A percentile compares a stretch with the other conserved stretches of the same genome.
phyloP scores from a whole-genome alignment of 371 early-diverging fungal species.

The Nematocida sp. region DNA sequence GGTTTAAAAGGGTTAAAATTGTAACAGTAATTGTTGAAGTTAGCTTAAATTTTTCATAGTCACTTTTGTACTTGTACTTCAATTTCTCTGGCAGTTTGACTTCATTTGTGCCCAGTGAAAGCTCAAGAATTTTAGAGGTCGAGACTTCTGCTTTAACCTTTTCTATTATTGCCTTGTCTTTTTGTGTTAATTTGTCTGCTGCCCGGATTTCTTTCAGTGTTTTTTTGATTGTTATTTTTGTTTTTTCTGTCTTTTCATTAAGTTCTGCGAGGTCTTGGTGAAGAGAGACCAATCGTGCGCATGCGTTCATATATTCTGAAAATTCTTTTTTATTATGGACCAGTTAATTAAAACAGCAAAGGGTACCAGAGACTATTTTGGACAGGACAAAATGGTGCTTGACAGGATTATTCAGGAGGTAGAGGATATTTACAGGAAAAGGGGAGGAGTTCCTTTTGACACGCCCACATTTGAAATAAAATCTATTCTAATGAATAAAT shows the following conservation, averaged over 20 bases:
- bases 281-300: neutral
- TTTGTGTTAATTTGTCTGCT: neutral
- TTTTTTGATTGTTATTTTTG: constrained; percentile 6
- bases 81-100: constrained; percentile 63
- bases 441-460: constrained; percentile 93
- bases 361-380: constrained; percentile 91
- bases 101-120: constrained; percentile 39
- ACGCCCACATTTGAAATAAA: constrained; percentile 98
- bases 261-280: neutral
- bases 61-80: constrained; percentile 70
- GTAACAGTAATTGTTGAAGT: constrained; percentile 62
- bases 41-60: constrained; percentile 72
- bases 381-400: constrained; percentile 86
- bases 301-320: constrained; percentile 14
- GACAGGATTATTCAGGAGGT: constrained; percentile 83
- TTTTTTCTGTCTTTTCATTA: constrained; percentile 10
- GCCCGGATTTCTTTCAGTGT: constrained; percentile 21
- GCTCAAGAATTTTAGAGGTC: neutral
- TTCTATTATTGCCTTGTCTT: neutral
- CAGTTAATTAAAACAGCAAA: constrained; percentile 69
- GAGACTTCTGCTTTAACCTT: constrained; percentile 17
- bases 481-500: constrained; percentile 92
- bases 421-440: constrained; percentile 80
- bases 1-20: constrained; percentile 60
- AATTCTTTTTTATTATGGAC: constrained; percentile 32